Conservation (phyloP, 1,284 basidiomycete genomes). For the Ustilago trichophora region DNA sequence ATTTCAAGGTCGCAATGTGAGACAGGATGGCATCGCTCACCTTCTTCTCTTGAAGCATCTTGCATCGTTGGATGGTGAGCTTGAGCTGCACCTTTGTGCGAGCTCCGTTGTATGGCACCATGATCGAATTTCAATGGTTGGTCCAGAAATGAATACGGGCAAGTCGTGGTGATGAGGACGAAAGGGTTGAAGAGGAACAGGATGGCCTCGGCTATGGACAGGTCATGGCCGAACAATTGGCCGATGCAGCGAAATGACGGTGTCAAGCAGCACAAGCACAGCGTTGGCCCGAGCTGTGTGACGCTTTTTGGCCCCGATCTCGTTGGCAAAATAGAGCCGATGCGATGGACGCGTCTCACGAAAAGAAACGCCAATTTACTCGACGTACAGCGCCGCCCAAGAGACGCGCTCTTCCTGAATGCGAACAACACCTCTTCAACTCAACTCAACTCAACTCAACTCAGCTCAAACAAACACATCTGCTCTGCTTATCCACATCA, state of each 20-base stretch:
- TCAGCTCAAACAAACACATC: background rate
- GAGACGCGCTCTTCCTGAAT: background rate
- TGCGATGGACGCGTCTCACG: conserved; percentile 35
- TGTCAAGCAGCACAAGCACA: too few relatives aligned
- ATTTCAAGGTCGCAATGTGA: too few relatives aligned
- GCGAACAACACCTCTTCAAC: background rate
- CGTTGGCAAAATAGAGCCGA: too few relatives aligned
- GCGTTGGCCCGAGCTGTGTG: background rate
- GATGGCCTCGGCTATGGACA: conserved; percentile 9
- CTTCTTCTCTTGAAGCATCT: conserved; percentile 91
- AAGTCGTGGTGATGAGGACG: background rate
- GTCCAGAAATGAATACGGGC: background rate
- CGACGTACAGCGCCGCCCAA: conserved; percentile 10
- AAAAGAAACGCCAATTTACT: conserved; percentile 27
- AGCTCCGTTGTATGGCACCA: conserved; percentile 57
- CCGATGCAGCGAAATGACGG: too few relatives aligned
- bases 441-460: too few relatives aligned
- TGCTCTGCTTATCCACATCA: too few relatives aligned
- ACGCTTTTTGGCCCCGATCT: too few relatives aligned
- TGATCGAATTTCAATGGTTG: too few relatives aligned
- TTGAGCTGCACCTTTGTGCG: conserved; percentile 70
- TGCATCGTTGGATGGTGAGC: conserved; percentile 86
- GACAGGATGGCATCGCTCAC: too few relatives aligned
- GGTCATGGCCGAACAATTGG: conserved; percentile 34
- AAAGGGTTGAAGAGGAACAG: background rate